Evolutionary conservation across 2,329 filamentous ascomycete genomes (phyloP), one percentile per base, ranked within the genome.

Genomic region (Pezicula radicicola): DNA sequence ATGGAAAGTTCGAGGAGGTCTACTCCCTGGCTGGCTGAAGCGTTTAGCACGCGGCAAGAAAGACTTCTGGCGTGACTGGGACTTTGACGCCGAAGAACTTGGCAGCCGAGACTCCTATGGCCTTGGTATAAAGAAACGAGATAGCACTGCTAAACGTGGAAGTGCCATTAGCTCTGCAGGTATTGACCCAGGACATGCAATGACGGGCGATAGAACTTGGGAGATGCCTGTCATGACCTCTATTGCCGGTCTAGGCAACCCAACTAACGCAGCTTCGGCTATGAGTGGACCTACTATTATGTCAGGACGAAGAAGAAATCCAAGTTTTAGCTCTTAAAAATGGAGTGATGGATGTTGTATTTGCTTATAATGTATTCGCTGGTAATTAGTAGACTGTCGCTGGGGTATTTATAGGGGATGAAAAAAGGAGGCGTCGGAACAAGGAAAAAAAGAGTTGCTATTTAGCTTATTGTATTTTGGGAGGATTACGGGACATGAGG

Each of bases 41-140:
- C 51, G 19, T 47, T 21, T 45, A 15, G 19, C 46, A 10, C 16
- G 21, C 43, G 46, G 36, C 12, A 48, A 55, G 30, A 39, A 50
- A 12, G 57, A 65, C 49, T 55, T 57, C 7, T 55, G 48, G 48
- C 58, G 63, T 46, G 49, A 9, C n/a, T 61, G 54, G 53, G 55
- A 61, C 46, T 58, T 54, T 35, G 58, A 61, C 48, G 56, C 55
- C 21, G 59, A 60, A 21, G 58, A 59, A 43, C 18, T 53, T 28
- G 36, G 37, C 4, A 55, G 51, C 35, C 36, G 42, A 4, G 53
- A 57, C 27, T 51, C 52, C 4, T 58, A 55, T 28, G 48, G 46
- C 37, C 12, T 49, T 28, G n/a, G 36, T 18, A 27, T 28, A 19
- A 27, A 21, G 39, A 40, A 27, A 33, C 30, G 37, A 19, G 21